phyloP scores from a whole-genome alignment of 257 asterid genomes.

The Nicotiana otophora region DNA sequence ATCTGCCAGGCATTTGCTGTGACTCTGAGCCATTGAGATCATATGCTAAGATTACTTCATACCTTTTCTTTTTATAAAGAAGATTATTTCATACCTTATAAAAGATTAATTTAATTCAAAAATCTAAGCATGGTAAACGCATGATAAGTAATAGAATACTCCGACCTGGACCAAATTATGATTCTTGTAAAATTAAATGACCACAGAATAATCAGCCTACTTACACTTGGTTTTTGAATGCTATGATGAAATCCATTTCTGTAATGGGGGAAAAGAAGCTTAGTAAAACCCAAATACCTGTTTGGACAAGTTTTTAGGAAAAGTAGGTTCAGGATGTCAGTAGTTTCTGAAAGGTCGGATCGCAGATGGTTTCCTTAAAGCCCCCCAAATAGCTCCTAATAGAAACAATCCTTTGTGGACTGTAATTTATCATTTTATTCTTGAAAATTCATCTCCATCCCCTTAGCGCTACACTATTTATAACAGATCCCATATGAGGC shows the following conservation, averaged over 20 bases:
- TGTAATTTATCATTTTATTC: background rate
- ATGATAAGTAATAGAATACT: background rate
- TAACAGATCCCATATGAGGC: background rate
- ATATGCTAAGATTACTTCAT: conserved; percentile 2
- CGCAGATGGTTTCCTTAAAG: background rate
- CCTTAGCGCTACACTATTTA: background rate
- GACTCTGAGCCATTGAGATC: conserved; percentile 41
- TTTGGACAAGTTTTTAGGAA: background rate
- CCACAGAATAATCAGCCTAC: background rate
- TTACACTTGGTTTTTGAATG: background rate
- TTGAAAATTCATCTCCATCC: background rate
- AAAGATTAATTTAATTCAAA: conserved; percentile 4
- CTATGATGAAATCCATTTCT: background rate
- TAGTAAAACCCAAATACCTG: background rate
- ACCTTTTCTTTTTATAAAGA: background rate
- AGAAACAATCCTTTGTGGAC: background rate
- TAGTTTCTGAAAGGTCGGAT: background rate
- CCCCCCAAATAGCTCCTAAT: background rate
- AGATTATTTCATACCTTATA: conserved; percentile 2
- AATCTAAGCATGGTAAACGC: background rate
- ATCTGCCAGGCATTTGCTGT: conserved; percentile 89
- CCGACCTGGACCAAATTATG: background rate
- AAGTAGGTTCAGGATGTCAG: background rate
- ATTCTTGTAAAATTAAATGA: background rate
- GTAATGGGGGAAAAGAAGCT: background rate